Conservation (phyloP, 345 rosid genomes). For the Rhodamnia argentea region DNA sequence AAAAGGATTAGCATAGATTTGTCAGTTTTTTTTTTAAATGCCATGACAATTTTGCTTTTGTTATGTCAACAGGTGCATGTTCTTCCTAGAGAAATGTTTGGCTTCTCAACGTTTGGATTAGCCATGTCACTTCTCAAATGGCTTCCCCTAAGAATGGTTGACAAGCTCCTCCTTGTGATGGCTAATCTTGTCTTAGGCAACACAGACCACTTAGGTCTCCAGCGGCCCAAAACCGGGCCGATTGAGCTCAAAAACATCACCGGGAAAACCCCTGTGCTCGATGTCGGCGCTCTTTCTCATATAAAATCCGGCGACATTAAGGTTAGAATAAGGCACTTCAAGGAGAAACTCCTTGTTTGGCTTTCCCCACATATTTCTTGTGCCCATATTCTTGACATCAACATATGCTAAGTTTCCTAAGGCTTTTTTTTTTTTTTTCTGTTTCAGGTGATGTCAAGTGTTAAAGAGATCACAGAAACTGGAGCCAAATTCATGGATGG, state of each 20-base stretch:
- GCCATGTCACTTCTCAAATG: slow-evolving; percentile 77
- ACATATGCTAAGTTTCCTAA: background rate
- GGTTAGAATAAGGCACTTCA: slow-evolving; percentile 20
- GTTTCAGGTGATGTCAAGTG: slow-evolving; percentile 53
- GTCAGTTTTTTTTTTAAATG: background rate
- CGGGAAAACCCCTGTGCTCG: slow-evolving; percentile 92
- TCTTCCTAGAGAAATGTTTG: slow-evolving; percentile 76
- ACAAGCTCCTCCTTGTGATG: slow-evolving; percentile 37
- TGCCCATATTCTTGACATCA: background rate
- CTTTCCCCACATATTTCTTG: background rate
- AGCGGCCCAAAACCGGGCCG: slow-evolving; percentile 86
- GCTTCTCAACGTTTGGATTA: slow-evolving; percentile 71
- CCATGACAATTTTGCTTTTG: background rate
- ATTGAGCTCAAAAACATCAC: slow-evolving; percentile 73
- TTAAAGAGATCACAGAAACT: slow-evolving; percentile 54
- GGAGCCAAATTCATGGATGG: slow-evolving; percentile 81
- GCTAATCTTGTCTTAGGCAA: slow-evolving; percentile 46
- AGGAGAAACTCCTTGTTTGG: background rate
- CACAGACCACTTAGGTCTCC: slow-evolving; percentile 67
- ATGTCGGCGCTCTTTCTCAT: slow-evolving; percentile 65
- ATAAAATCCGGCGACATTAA: slow-evolving; percentile 65
- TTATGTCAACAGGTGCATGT: slow-evolving; percentile 61
- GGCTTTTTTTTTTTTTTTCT: background rate
- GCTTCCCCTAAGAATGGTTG: slow-evolving; percentile 66
- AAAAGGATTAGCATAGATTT: background rate